Base-by-base conservation (phyloP, 2,329 filamentous ascomycete genomes). In the Beauveria scarabaeidicola region DNA sequence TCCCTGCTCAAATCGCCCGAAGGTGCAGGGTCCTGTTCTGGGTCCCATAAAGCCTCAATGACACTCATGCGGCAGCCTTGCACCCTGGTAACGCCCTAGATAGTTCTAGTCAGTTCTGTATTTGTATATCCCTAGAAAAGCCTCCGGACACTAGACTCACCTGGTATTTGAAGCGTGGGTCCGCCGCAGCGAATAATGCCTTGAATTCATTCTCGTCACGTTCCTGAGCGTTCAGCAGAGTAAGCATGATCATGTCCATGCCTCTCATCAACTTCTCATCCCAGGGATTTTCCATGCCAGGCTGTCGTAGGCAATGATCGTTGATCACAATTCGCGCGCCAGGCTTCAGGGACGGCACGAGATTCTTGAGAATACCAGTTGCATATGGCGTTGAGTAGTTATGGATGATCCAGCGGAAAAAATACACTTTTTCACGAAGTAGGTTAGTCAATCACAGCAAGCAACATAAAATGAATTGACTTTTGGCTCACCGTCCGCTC, bases 371-470 rank as follows among this genome's bases (percentile, higher is more conserved):
- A 43, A 84, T 78, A 48, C 74, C 73, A 48, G 78, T 66, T 4
- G 77, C 76, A 58, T 82, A 79, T 3, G 76, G 75, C 15, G 82
- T 82, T 0, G 81, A 78, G 72, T 83, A 83, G 70, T 86, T 84
- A 67, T 87, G 82, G 8, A 87, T 69, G 62, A 86, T 84, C 75
- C 78, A 80, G 52, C 81, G 79, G 69, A 85, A 78, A 64, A 81
- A 76, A 70, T 85, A 86, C 19, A 84, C 73, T 77, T 53, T 19
- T 9, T 7, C 23, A 21, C 19, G 23, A n/a, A 52, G 32, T n/a
- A 46, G 7, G 52, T 52, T 21, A 56, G 43, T 19, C 13, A 29
- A 7, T 25, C 13, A 11, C 17, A 17, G 17, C 8, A 41, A 21
- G 17, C 8, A 41, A 21, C 9, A 55, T 19, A 43, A 3, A 29